Evolutionary conservation across 805 yeast species (phyloP).

Genomic region (Starmera pachycereana): DNA sequence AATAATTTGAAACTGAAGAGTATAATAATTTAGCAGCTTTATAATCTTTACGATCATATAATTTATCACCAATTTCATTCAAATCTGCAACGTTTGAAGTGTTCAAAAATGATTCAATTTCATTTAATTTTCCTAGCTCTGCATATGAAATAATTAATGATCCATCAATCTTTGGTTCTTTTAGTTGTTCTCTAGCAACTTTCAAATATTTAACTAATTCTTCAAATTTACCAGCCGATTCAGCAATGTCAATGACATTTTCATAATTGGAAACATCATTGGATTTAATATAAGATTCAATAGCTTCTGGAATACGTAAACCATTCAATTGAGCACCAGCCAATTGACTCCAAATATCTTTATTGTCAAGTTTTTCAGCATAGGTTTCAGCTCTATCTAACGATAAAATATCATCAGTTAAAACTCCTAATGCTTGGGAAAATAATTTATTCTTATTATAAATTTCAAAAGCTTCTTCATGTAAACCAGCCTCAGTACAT

Average conservation of each 20-base stretch:
- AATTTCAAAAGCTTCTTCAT: constrained; percentile 91
- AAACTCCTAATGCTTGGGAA: constrained; percentile 74
- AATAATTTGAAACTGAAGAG: constrained; percentile 82
- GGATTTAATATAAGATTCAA: constrained; percentile 85
- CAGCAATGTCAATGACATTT: constrained; percentile 89
- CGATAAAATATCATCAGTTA: constrained; percentile 88
- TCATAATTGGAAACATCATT: constrained; percentile 84
- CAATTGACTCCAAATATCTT: constrained; percentile 88
- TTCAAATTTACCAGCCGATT: constrained; percentile 93
- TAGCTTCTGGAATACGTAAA: constrained; percentile 82
- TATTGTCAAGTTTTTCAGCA: constrained; percentile 79
- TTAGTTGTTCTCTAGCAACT: constrained; percentile 85
- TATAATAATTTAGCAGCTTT: constrained; percentile 88
- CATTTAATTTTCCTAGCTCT: constrained; percentile 58
- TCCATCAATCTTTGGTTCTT: constrained; percentile 91
- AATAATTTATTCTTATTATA: constrained; percentile 76
- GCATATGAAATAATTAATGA: constrained; percentile 86
- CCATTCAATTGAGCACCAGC: constrained; percentile 97
- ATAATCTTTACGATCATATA: constrained; percentile 72
- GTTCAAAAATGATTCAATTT: constrained; percentile 74
- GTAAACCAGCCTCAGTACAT: constrained; percentile 78
- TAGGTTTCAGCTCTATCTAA: constrained; percentile 90
- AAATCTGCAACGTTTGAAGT: constrained; percentile 90
- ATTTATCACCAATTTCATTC: constrained; percentile 85
- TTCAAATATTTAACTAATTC: constrained; percentile 78